Evolutionary conservation across 108 stramenopile genomes (phyloP).

Genomic region (Cyclotella choctawhatcheeana): DNA sequence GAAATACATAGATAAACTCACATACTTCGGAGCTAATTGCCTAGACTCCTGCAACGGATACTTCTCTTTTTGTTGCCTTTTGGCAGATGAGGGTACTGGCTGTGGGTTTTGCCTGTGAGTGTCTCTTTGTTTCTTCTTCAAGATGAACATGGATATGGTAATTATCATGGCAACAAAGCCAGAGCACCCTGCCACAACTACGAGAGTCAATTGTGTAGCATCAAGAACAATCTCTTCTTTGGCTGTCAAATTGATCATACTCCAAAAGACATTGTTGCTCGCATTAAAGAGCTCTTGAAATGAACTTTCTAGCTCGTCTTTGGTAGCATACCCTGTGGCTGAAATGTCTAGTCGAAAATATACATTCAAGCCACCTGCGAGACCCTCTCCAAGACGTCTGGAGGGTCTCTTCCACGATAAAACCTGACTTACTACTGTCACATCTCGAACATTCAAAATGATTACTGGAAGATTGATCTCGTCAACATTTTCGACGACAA

Average conservation of each 20-base stretch:
- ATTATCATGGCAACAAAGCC: neutral
- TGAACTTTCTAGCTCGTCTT: neutral
- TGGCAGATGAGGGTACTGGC: neutral
- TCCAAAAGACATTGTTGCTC: neutral
- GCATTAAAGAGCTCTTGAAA: slow-evolving; percentile 4
- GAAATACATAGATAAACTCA: neutral
- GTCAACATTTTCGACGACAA: neutral
- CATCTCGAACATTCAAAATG: neutral
- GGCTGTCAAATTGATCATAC: neutral
- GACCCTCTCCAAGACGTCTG: neutral
- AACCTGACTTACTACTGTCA: slow-evolving; percentile 9
- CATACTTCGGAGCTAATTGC: neutral
- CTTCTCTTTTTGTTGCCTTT: neutral
- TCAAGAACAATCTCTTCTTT: neutral
- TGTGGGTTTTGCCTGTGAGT: neutral
- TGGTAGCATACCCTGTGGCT: slow-evolving; percentile 1
- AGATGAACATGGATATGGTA: neutral
- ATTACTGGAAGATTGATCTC: slow-evolving; percentile 1
- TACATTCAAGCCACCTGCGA: neutral
- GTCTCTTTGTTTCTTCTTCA: neutral
- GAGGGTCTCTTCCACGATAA: slow-evolving; percentile 1
- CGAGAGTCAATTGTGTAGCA: neutral
- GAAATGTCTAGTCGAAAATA: slow-evolving; percentile 6
- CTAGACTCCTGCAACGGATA: slow-evolving; percentile 1
- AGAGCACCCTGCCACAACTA: slow-evolving; percentile 2